Conservation (phyloP, 768 basidiomycete genomes). For the Pulveroboletus sp. region DNA sequence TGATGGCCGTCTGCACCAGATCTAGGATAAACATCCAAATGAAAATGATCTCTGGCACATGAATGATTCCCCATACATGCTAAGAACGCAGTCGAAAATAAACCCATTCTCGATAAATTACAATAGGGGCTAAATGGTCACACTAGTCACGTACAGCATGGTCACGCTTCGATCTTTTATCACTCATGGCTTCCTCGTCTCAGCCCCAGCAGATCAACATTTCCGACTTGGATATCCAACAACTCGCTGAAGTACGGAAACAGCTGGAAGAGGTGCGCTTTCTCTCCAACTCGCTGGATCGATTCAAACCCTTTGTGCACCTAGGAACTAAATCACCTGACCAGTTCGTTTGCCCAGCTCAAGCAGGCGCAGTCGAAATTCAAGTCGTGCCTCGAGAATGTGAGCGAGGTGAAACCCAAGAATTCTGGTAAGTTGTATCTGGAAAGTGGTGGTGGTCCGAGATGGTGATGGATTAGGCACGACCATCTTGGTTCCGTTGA, state of each 20-base stretch:
- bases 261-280: conserved; percentile 84
- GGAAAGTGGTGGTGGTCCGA: not conserved
- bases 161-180: conserved; percentile 7
- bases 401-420: conserved; percentile 66
- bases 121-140: too few relatives aligned
- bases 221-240: conserved; percentile 78
- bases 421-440: conserved; percentile 52
- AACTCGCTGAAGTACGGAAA: conserved; percentile 84
- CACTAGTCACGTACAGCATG: too few relatives aligned
- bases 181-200: conserved; percentile 32
- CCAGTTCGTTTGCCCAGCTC: conserved; percentile 88
- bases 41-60: too few relatives aligned
- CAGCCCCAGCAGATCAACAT: conserved; percentile 75
- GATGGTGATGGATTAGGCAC: conserved; percentile 52
- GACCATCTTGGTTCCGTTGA: conserved; percentile 87
- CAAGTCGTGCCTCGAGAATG: conserved; percentile 79
- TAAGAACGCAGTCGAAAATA: too few relatives aligned
- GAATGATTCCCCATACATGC: too few relatives aligned
- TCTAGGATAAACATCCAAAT: too few relatives aligned
- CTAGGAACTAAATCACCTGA: conserved; percentile 90
- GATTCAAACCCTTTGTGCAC: not conserved
- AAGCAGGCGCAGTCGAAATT: conserved; percentile 94
- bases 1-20: too few relatives aligned
- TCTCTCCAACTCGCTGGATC: not conserved
- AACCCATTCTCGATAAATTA: not conserved